Evolutionary conservation across 139 green algal species (phyloP).

Genomic region (Trebouxia sp.): DNA sequence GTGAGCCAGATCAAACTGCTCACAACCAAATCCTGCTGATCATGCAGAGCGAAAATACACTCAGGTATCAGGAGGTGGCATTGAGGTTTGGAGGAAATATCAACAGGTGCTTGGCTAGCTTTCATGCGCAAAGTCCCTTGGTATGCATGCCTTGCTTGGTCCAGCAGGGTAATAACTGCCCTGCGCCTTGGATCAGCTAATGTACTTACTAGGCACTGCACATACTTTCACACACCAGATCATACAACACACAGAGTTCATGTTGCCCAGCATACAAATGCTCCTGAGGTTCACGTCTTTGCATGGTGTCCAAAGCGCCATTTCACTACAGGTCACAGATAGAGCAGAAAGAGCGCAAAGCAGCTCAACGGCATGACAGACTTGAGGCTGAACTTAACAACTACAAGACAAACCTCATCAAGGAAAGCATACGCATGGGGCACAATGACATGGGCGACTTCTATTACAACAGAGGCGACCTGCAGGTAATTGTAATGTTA

Average conservation of each 20-base stretch:
- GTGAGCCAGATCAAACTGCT: too few species aligned
- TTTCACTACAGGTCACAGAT: slow-evolving; percentile 52
- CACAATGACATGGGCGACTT: slow-evolving; percentile 89
- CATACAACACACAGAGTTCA: too few species aligned
- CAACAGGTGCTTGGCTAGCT: too few species aligned
- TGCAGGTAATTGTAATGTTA: slow-evolving; percentile 65
- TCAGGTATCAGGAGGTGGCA: slow-evolving; percentile 50
- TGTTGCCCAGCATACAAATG: too few species aligned
- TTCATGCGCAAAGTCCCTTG: too few species aligned
- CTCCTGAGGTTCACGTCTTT: too few species aligned
- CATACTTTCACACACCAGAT: too few species aligned
- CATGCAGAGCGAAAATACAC: slow-evolving; percentile 48
- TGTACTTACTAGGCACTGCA: too few species aligned
- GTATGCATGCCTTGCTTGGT: slow-evolving; percentile 46
- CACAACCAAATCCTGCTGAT: background rate
- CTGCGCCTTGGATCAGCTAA: too few species aligned
- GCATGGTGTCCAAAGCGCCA: background rate
- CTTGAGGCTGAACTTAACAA: slow-evolving; percentile 79
- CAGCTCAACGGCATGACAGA: slow-evolving; percentile 49
- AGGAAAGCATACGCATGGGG: slow-evolving; percentile 90
- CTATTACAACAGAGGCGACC: slow-evolving; percentile 78
- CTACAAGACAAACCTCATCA: slow-evolving; percentile 86
- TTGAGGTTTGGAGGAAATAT: slow-evolving; percentile 38
- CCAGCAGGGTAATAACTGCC: too few species aligned
- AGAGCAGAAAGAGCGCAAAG: slow-evolving; percentile 49